A percentile compares a stretch with the other conserved stretches of the same genome.
Conservation (phyloP, 768 basidiomycete species). For the Multifurca ochricompacta region DNA sequence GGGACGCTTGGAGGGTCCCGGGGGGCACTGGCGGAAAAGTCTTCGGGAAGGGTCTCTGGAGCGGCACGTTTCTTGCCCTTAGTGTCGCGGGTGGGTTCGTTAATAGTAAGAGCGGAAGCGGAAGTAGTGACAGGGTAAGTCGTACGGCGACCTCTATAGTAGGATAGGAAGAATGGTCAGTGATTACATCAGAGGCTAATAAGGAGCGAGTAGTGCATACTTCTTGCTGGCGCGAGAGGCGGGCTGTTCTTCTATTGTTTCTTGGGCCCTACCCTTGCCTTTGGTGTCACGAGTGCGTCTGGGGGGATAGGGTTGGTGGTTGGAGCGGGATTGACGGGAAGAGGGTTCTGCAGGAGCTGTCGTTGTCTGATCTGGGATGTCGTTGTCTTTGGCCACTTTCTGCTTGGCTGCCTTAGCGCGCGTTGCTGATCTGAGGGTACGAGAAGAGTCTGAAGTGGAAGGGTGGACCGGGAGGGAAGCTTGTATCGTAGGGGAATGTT, state of each 20-base stretch:
- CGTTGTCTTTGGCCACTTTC: conserved; percentile 23
- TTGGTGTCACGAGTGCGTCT: conserved; percentile 20
- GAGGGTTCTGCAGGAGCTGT: conserved; percentile 18
- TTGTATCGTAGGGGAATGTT: conserved; percentile 37
- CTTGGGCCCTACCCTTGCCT: conserved; percentile 57
- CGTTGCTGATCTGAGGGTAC: conserved; percentile 63
- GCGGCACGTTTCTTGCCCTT: conserved; percentile 93
- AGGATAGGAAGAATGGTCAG: background rate
- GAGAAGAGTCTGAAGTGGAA: conserved; percentile 40
- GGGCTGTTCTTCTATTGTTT: conserved; percentile 51
- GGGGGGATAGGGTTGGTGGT: conserved; percentile 6
- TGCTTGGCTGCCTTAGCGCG: conserved; percentile 25
- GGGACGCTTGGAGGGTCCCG: conserved; percentile 53
- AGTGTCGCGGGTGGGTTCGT: conserved; percentile 64
- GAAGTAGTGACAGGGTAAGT: conserved; percentile 36
- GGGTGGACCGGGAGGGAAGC: conserved; percentile 29
- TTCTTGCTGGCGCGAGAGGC: conserved; percentile 5
- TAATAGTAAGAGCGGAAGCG: conserved; percentile 49
- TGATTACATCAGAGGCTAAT: conserved; percentile 10
- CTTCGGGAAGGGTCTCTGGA: conserved; percentile 60
- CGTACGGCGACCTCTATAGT: conserved; percentile 50
- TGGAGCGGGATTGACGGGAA: conserved; percentile 20
- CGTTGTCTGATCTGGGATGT: conserved; percentile 24
- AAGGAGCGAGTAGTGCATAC: conserved; percentile 34
- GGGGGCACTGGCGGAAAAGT: conserved; percentile 38